Evolutionary conservation across 768 basidiomycete genomes (phyloP), one percentile per base, ranked within the genome.

Genomic region (Agaricus blazei): DNA sequence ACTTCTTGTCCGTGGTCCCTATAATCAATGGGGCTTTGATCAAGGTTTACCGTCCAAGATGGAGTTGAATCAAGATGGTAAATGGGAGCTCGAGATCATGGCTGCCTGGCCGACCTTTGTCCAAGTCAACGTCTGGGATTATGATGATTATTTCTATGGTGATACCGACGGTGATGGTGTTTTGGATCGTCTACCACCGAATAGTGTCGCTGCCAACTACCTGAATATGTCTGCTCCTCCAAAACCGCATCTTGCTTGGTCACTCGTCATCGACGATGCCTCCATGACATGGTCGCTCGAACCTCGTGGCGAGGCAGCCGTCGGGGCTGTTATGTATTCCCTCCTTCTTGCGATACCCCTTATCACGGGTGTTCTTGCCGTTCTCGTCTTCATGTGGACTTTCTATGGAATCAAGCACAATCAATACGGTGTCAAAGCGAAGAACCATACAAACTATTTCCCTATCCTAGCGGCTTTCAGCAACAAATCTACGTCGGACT

Each of bases 391-490:
- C 82, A 90, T 93, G 84, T 93, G 90, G 85, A 85, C 88, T 5
- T 97, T 97, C 81, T 97, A 97, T 64, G 92, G 93, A 29, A 96
- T 97, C 75, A 92, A 82, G 67, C 87, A 93, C 75, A 97, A 97
- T 71, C 85, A 86, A 68, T 96, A 86, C 72, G 94, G 94, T 71
- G 83, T 88, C 62, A 84, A 88, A 71, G 78, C 78, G 62, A 88
- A 87, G 67, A 78, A 73, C 38, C 76, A 81, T 60, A 84, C 77
- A 62, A 88, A 81, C 64, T 97, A 97, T 71, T 86, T 96, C 78
- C 93, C 93, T 24, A 94, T 96, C 64, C 77, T 95, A 41, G 87
- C 88, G 41, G 70, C 68, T 36, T 62, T 85, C 1, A 76, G 79
- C 31, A 78, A 79, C 68, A 88, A 83, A 66, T 90, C 90, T 5